These are phyloP conservation scores for Candida caryicola DNA, from an alignment of 805 yeast species.

Conservation along the genomic window DNA sequence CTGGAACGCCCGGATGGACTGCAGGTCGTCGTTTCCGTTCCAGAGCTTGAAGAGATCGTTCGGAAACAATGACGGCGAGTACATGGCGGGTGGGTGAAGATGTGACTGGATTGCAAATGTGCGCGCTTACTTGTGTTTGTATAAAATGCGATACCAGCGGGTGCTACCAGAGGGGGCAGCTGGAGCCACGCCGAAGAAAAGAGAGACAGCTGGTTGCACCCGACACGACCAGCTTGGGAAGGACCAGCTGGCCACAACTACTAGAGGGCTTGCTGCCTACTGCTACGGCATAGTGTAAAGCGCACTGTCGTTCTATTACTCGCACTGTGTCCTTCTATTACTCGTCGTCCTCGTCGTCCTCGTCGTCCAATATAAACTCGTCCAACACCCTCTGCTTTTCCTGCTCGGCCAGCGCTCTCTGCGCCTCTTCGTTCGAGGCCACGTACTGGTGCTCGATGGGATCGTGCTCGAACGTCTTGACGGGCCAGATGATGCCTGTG, in stretches of 20 bases:
- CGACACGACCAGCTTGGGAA: too few species aligned
- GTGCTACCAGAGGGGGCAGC: too few species aligned
- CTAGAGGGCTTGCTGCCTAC: too few species aligned
- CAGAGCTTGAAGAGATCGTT: constrained; percentile 46
- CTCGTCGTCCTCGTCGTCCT: constrained; percentile 3
- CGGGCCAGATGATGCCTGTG: constrained; percentile 34
- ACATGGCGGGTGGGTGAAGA: constrained; percentile 30
- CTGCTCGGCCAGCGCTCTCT: too few species aligned
- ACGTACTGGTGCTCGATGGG: constrained; percentile 9
- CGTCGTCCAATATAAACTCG: constrained; percentile 45
- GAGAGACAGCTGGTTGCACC: too few species aligned
- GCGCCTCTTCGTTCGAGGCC: constrained; percentile 4
- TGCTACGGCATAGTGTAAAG: too few species aligned
- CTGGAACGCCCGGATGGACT: constrained; percentile 4
- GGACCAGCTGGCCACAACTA: too few species aligned
- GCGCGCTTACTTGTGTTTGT: too few species aligned
- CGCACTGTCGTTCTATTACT: too few species aligned
- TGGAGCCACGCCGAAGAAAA: too few species aligned
- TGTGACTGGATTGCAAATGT: neutral
- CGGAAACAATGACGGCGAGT: constrained; percentile 46
- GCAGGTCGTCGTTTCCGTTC: constrained; percentile 17
- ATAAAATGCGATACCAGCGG: too few species aligned
- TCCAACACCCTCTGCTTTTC: constrained; percentile 40
- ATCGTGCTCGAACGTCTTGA: constrained; percentile 14
- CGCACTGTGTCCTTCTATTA: neutral